Evolutionary conservation across 169 alveolate species (phyloP), one percentile per base, ranked within the genome.

Genomic region (Cryptosporidium sp.): DNA sequence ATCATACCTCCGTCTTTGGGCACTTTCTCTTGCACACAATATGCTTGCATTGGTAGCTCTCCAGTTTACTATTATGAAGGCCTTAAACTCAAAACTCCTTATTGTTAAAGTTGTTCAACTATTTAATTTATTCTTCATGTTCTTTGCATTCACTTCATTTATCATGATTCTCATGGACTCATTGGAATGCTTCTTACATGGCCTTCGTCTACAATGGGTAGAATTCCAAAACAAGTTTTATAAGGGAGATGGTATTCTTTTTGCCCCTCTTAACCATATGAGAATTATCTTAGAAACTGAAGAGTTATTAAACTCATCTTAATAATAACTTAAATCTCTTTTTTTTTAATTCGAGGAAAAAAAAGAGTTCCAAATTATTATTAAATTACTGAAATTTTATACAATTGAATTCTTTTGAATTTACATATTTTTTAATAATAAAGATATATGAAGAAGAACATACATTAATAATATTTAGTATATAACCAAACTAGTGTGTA

Each of bases 141-240:
- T 91, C 31, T 96, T 96, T 68, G 95, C 95, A 21, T 84, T 95
- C 48, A 98, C 99, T 7, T 94, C 98, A 52, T 98, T 96, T 35
- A 99, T 99, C 16, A 95, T 99, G 91, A 95, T 99, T 92, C 96
- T 98, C 70, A 98, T 98, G 99, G 99, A 99, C 94, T 94, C 98
- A 3, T 92, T 99, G 93, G 99, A 99, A 94, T 98, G 99, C 91
- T 98, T 98, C 94, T 95, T 99, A 72, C 99, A 99, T 95, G 98
- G 99, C 2, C 96, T 99, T 71, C 97, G 99, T 89, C 96, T 98
- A 91, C 99, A 98, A 92, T 98, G 99, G 99, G 99, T 99, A 65
- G 99, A 99, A 92, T 99, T 99, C 94, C 99, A 98, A 92, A 97
- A 97, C 95, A 99, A 98, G 93, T 99, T 99, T 93, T 99, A 95